Evolutionary conservation across 192 early-diverging fungal genomes (phyloP).

Genomic region (Gryganskiella cystojenkinii): DNA sequence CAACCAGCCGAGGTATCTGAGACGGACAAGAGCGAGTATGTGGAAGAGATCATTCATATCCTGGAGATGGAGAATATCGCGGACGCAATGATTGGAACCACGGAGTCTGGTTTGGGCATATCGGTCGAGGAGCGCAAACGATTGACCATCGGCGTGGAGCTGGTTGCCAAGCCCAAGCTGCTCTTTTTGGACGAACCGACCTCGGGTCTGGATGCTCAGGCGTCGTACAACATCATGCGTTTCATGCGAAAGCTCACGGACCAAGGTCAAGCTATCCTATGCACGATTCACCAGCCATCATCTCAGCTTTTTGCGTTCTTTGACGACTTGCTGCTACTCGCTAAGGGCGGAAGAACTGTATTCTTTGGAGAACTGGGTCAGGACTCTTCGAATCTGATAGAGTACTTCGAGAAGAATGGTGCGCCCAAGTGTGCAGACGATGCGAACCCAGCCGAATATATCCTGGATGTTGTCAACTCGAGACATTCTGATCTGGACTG

Average conservation of each 20-base stretch:
- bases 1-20: constrained; percentile 68
- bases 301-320: constrained; percentile 84
- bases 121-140: constrained; percentile 88
- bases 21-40: constrained; percentile 72
- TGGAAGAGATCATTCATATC: constrained; percentile 77
- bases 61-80: constrained; percentile 77
- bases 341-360: constrained; percentile 78
- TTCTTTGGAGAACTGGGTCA: constrained; percentile 86
- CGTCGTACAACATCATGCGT: constrained; percentile 74
- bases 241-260: constrained; percentile 71
- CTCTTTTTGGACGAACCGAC: constrained; percentile 93
- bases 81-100: constrained; percentile 75
- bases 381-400: constrained; percentile 68
- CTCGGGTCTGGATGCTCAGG: constrained; percentile 81
- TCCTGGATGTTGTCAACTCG: constrained; percentile 84
- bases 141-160: constrained; percentile 84
- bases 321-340: constrained; percentile 80
- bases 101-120: constrained; percentile 76
- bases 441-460: constrained; percentile 90
- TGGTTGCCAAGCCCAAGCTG: constrained; percentile 78
- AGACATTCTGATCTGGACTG: constrained; percentile 69
- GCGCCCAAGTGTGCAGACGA: constrained; percentile 68
- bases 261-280: constrained; percentile 73
- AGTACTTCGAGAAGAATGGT: constrained; percentile 81
- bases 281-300: constrained; percentile 88